Evolutionary conservation across 1,139 yeast species (phyloP), one percentile per base, ranked within the genome.

Genomic region (Pichia sp.): DNA sequence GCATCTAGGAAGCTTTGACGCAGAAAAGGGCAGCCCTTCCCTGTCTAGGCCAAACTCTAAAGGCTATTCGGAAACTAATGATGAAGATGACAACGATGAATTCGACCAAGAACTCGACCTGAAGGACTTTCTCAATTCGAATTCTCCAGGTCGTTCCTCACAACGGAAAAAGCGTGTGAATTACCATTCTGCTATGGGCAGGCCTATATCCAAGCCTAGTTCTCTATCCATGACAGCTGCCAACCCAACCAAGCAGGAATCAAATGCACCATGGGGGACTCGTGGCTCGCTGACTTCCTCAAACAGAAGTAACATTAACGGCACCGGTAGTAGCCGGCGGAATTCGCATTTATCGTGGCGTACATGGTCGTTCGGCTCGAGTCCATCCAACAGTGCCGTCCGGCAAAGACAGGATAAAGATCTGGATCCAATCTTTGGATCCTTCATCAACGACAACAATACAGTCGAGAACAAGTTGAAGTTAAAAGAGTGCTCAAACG

Each of bases 51-150:
- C 23, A 19, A 19, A 19, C 3, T 13, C 40, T 36, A 36, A 13
- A 5, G n/a, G 15, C 40, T 11, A 36, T 15, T 3, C 6, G 10
- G 40, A 10, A 13, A 55, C 45, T 61, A 66, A 8, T 79, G 78
- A 53, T 62, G 77, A 31, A 70, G 72, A 53, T 80, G 77, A 57
- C 64, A 77, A 29, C 72, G 76, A 54, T 75, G 75, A 5, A 75
- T 74, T 47, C 34, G 71, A 68, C 26, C 62, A 64, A n/a, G 54
- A 51, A 34, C 15, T 46, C 29, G 47, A 47, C 34, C 11, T 53
- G 8, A 38, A 26, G n/a, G 56, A 53, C 29, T 53, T 53, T 15
- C 50, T 53, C 8, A 47, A 41, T 26, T 40, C 46, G 8, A 40
- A 30, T 30, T 15, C 43, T 11, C 15, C 42, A n/a, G 11, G 31